Conservation (phyloP, 2,329 filamentous ascomycete species). For the Westerdykella sp. region DNA sequence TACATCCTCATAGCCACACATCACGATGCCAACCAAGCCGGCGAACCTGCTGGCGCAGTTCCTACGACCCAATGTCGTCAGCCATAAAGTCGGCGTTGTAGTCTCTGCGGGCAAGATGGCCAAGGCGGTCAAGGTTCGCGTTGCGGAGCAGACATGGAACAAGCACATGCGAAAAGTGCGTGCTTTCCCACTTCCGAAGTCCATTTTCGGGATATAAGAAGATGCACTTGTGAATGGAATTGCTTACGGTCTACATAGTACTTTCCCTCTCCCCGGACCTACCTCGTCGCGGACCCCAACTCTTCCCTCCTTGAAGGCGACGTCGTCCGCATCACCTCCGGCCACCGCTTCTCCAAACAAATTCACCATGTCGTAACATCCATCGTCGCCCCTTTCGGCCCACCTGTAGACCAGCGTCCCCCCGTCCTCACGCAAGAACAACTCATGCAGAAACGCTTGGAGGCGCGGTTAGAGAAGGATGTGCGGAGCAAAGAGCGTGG, state of each 20-base stretch:
- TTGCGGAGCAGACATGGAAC: constrained; percentile 68
- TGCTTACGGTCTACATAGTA: constrained; percentile 38
- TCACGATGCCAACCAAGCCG: constrained; percentile 13
- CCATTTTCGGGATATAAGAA: not conserved
- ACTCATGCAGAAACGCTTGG: constrained; percentile 50
- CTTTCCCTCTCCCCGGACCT: constrained; percentile 58
- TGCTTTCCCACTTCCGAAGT: not conserved
- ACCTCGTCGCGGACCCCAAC: constrained; percentile 73
- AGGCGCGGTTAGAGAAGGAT: constrained; percentile 53
- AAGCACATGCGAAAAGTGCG: constrained; percentile 64
- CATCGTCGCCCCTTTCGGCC: constrained; percentile 67
- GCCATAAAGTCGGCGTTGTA: constrained; percentile 55
- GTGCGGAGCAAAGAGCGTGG: constrained; percentile 44
- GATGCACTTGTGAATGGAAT: not conserved
- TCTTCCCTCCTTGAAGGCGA: constrained; percentile 68
- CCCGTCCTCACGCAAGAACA: constrained; percentile 61
- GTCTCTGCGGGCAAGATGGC: constrained; percentile 71
- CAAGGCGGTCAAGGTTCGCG: constrained; percentile 71
- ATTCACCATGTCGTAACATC: constrained; percentile 69
- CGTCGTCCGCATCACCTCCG: constrained; percentile 63
- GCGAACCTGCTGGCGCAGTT: constrained; percentile 16
- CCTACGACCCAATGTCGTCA: constrained; percentile 22
- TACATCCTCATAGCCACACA: constrained; percentile 7
- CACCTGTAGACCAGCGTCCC: constrained; percentile 57
- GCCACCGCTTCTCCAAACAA: constrained; percentile 57